Evolutionary conservation across 306 rosid genomes (phyloP), one percentile per base, ranked within the genome.

Genomic region (Pachyrhizus erosus): DNA sequence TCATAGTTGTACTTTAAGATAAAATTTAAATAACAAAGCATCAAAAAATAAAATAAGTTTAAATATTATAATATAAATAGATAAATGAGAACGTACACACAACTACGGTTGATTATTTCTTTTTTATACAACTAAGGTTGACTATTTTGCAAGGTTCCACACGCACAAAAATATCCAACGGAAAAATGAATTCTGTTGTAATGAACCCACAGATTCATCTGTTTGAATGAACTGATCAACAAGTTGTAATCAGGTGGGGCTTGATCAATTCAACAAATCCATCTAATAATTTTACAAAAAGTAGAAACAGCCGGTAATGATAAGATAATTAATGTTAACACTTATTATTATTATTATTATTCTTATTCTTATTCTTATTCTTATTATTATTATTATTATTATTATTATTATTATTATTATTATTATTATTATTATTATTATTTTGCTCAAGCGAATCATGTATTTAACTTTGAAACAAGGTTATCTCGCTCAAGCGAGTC

Each of bases 151-250:
- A 62, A 62, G 21, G 10, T 62, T 55, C 21, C 39, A 26, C 23
- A 7, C 13, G 42, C 20, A 27, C 3, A 18, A 62, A 2, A 27
- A 26, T 24, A 26, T 60, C n/a, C 4, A 29, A 27, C 1, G 24
- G 64, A 77, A 18, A n/a, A 73, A 85, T 81, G 33, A n/a, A 57
- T 82, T 27, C 14, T 2, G 80, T 27, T 84, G 89, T 48, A 87
- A 81, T 81, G 90, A 90, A 90, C 57, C 57, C 70, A 76, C 80
- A 40, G 42, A 29, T 62, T 62, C 23, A 29, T 61, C 27, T 21
- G 2, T 15, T 62, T 31, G 13, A 29, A 29, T 12, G 20, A 60
- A 26, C 18, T 26, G 2, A 31, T 15, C 21, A 29, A 62, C 42
- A 15, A 62, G 42, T 24, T 40, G 33, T 48, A 15, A 40, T 23